Base-by-base conservation (phyloP, 805 yeast species). In the Saccharomycodes ludwigii region DNA sequence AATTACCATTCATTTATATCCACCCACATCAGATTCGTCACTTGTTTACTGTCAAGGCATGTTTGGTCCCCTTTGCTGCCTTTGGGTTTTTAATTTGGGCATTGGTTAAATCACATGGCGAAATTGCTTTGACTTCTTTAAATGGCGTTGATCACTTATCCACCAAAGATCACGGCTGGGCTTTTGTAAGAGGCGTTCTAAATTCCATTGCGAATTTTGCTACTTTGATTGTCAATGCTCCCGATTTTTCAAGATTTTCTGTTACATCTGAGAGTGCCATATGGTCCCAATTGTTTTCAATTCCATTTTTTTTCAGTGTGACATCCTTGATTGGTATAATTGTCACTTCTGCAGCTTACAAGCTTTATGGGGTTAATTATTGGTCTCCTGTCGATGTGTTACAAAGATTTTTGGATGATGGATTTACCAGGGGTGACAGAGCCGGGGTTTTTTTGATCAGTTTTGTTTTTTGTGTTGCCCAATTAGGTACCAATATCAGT, bases 21-120 rank as follows among this genome's bases (percentile, higher is more conserved):
- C 77, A 76, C 32, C 94, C 94, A 11, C 94, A 85, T 46, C 66
- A 69, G 34, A 72, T 85, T 36, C 72, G 93, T 48, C 88, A 83
- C 56, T 63, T 85, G 42, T 85, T 84, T 61, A 78, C 94, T 0
- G 70, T 75, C 34, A 85, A 85, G 53, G 81, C 94, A 1, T 65
- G 71, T 42, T 55, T 78, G 27, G 79, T 81, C 32, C 94, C 95
- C 4, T 60, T 77, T 37, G 94, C 93, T 1, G 94, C 93, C 24
- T 62, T 86, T 40, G 82, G 76, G 0, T 82, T 85, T 48, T 61
- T 85, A 42, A 66, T 83, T 22, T 85, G 95, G 95, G 71, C 94
- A 6, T 56, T 83, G 30, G 76, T 71, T 33, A 78, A 80, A 50
- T 82, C 94, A 17, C 69, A 72, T 33, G 94, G 94, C 34, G 38